Evolutionary conservation across 495 filamentous ascomycete species (phyloP).

Genomic region (Melanomma pulvis-pyrius): DNA sequence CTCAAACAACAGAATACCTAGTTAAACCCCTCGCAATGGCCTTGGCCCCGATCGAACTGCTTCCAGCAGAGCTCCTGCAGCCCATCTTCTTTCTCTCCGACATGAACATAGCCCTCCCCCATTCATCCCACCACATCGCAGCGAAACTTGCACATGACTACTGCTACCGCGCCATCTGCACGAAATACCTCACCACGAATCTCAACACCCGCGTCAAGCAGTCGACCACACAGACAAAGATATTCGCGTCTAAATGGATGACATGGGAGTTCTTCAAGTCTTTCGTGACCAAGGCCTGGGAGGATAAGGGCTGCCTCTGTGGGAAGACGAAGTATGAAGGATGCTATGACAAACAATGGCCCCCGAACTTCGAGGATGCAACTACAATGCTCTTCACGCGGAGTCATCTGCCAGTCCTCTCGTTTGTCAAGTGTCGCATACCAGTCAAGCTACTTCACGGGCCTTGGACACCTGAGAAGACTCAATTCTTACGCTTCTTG

Average conservation of each 20-base stretch:
- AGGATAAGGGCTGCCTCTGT: slow-evolving; percentile 25
- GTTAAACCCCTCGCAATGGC: background rate
- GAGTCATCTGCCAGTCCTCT: slow-evolving; percentile 28
- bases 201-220: slow-evolving; percentile 6
- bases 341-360: slow-evolving; percentile 29
- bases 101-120: slow-evolving; percentile 18
- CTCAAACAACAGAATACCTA: background rate
- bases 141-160: slow-evolving; percentile 23
- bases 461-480: slow-evolving; percentile 26
- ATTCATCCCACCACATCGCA: slow-evolving; percentile 27
- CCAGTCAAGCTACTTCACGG: slow-evolving; percentile 32
- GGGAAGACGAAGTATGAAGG: slow-evolving; percentile 22
- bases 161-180: slow-evolving; percentile 27
- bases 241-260: slow-evolving; percentile 31
- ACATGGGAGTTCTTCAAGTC: slow-evolving; percentile 31
- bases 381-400: slow-evolving; percentile 22
- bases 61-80: slow-evolving; percentile 33
- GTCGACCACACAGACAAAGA: slow-evolving; percentile 15
- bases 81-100: slow-evolving; percentile 30
- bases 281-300: slow-evolving; percentile 14
- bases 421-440: slow-evolving; percentile 28
- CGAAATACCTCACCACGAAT: slow-evolving; percentile 12
- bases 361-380: slow-evolving; percentile 31
- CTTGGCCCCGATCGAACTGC: slow-evolving; percentile 27
- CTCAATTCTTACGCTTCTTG: slow-evolving; percentile 31